Conservation (phyloP, 768 basidiomycete species). For the Amanita polypyramis region DNA sequence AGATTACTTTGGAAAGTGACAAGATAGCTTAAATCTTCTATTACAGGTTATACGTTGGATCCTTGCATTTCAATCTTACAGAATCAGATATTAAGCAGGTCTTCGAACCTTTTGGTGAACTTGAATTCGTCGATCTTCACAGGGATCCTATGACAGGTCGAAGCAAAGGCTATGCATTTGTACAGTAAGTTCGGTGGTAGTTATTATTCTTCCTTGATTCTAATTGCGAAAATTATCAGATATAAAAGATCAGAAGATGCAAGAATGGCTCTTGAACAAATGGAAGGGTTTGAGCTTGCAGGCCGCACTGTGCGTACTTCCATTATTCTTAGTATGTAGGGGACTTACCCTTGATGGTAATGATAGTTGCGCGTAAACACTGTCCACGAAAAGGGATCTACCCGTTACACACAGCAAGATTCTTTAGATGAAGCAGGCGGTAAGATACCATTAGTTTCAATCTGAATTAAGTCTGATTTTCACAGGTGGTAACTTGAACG, state of each 20-base stretch:
- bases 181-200: conserved; percentile 56
- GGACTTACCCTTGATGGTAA: conserved; percentile 7
- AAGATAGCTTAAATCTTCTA: conserved; percentile 1
- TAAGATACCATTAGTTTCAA: conserved; percentile 18
- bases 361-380: conserved; percentile 79
- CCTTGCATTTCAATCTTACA: conserved; percentile 92
- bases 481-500: conserved; percentile 92
- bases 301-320: conserved; percentile 67
- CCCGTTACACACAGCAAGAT: conserved; percentile 65
- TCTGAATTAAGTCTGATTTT: neutral
- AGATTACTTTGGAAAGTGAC: conserved; percentile 11
- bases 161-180: conserved; percentile 96
- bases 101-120: conserved; percentile 96
- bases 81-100: conserved; percentile 98
- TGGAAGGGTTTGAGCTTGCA: conserved; percentile 98
- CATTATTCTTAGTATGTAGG: conserved; percentile 3
- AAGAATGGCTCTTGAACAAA: conserved; percentile 93
- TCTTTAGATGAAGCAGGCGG: conserved; percentile 87
- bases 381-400: conserved; percentile 83
- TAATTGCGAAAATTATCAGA: conserved; percentile 25
- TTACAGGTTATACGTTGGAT: conserved; percentile 89
- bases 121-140: conserved; percentile 98
- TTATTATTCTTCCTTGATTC: conserved; percentile 5
- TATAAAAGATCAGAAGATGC: conserved; percentile 91
- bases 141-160: conserved; percentile 89